These are phyloP conservation scores for Venturia oleaginea DNA, from an alignment of 2,329 filamentous ascomycete species.

Conservation along the genomic window DNA sequence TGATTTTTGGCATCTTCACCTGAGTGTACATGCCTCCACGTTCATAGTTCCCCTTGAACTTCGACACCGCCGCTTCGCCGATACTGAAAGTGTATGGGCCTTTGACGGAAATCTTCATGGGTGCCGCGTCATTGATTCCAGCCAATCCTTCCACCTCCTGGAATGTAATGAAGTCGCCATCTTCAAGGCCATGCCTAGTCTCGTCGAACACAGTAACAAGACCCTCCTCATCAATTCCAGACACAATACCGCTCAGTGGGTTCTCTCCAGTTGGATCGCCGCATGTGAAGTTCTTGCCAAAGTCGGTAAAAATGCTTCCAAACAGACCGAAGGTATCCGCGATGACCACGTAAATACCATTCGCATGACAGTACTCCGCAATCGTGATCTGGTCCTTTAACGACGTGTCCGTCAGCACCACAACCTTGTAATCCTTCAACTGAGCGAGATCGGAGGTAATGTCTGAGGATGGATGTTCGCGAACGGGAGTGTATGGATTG, in stretches of 20 bases:
- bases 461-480: slow-evolving; percentile 55
- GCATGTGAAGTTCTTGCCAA: slow-evolving; percentile 86
- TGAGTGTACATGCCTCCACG: slow-evolving; percentile 85
- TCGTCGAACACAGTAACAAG: slow-evolving; percentile 90
- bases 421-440: slow-evolving; percentile 83
- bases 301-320: slow-evolving; percentile 93
- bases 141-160: slow-evolving; percentile 91
- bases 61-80: slow-evolving; percentile 65
- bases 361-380: slow-evolving; percentile 87
- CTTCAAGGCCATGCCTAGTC: slow-evolving; percentile 86
- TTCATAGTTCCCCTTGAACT: slow-evolving; percentile 69
- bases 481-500: slow-evolving; percentile 91
- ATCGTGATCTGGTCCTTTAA: slow-evolving; percentile 74
- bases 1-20: slow-evolving; percentile 95
- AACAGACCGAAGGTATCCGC: slow-evolving; percentile 91
- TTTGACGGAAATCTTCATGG: slow-evolving; percentile 86
- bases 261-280: slow-evolving; percentile 88
- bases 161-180: slow-evolving; percentile 95
- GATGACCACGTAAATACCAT: slow-evolving; percentile 83
- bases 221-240: slow-evolving; percentile 80
- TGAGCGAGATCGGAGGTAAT: slow-evolving; percentile 68
- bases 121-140: slow-evolving; percentile 69
- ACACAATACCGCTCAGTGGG: slow-evolving; percentile 77
- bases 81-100: slow-evolving; percentile 96
- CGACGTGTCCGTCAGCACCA: slow-evolving; percentile 80